Conservation (phyloP, 768 basidiomycete species). For the Suillus sp. region DNA sequence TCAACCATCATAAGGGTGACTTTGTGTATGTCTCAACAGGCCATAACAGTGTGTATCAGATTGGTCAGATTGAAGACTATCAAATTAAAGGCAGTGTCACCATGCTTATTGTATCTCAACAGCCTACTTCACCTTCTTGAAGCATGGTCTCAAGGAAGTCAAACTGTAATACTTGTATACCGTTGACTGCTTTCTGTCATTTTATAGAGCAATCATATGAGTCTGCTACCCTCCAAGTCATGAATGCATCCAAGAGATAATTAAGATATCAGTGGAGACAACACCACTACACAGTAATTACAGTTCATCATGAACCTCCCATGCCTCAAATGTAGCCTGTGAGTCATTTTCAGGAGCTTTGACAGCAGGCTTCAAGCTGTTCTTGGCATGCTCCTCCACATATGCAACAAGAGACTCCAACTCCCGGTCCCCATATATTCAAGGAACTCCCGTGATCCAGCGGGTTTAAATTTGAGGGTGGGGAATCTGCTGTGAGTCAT, state of each 20-base stretch:
- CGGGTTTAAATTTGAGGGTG: conserved; percentile 94
- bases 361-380: conserved; percentile 52
- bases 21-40: conserved; percentile 56
- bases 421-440: conserved; percentile 93
- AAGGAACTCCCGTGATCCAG: conserved; percentile 82
- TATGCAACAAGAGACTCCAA: conserved; percentile 85
- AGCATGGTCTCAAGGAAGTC: conserved; percentile 83
- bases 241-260: not conserved
- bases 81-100: conserved; percentile 15
- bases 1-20: conserved; percentile 57
- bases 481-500: conserved; percentile 69
- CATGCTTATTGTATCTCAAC: conserved; percentile 17
- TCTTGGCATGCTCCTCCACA: conserved; percentile 79
- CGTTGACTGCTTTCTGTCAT: conserved; percentile 6
- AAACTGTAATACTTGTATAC: conserved; percentile 53
- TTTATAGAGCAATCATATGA: conserved; percentile 11
- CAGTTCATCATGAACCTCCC: conserved; percentile 28
- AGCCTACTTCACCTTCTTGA: conserved; percentile 97
- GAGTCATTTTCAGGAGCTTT: conserved; percentile 26
- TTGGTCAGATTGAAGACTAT: conserved; percentile 58
- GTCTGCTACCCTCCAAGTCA: not conserved
- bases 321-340: conserved; percentile 29
- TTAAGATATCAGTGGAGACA: not conserved
- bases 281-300: conserved; percentile 20
- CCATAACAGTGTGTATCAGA: conserved; percentile 38